Conservation (phyloP, 345 rosid species). For the Linum usitatissimum region DNA sequence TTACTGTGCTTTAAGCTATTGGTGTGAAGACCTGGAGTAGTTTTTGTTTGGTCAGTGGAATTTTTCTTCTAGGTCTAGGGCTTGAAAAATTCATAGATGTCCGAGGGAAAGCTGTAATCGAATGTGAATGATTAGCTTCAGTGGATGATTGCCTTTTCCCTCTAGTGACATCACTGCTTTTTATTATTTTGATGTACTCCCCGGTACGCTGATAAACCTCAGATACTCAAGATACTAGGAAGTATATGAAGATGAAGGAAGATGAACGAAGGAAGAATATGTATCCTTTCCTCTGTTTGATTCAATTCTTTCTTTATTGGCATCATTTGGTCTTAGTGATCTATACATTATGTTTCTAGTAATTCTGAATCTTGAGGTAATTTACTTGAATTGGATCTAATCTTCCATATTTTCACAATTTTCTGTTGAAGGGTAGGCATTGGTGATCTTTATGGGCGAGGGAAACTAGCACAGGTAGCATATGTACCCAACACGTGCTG, state of each 20-base stretch:
- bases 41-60: not conserved
- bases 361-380: slow-evolving; percentile 8
- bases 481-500: slow-evolving; percentile 79
- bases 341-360: not conserved
- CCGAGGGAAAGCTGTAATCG: not conserved
- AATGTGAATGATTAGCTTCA: not conserved
- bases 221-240: not conserved
- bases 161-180: no score
- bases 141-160: not conserved
- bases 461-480: slow-evolving; percentile 28
- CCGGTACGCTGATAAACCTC: no score
- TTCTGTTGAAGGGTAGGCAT: slow-evolving; percentile 9
- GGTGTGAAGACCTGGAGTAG: not conserved
- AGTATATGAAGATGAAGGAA: not conserved
- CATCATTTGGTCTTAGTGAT: no score
- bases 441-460: slow-evolving; percentile 41
- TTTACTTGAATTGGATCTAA: not conserved
- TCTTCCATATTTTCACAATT: not conserved
- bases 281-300: not conserved
- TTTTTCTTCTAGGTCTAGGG: not conserved
- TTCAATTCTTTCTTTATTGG: not conserved
- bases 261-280: not conserved
- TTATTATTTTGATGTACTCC: no score
- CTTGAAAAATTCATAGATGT: not conserved
- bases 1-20: not conserved